Evolutionary conservation across 2,329 filamentous ascomycete genomes (phyloP).

Genomic region (Sporothrix globosa): DNA sequence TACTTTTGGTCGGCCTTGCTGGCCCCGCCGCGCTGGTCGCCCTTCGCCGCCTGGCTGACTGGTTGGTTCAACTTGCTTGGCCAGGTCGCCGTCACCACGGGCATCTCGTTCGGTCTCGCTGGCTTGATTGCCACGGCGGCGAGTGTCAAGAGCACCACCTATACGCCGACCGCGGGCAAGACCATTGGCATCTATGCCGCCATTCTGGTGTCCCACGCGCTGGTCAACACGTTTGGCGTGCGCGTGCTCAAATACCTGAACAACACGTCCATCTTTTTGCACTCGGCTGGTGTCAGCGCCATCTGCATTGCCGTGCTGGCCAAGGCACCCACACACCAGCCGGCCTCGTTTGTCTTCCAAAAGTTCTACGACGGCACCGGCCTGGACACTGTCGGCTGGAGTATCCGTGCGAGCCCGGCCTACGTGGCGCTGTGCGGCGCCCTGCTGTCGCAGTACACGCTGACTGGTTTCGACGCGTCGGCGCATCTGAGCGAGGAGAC

Average conservation of each 20-base stretch:
- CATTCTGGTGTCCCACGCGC: slow-evolving; percentile 56
- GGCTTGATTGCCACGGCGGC: slow-evolving; percentile 46
- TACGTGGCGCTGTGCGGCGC: slow-evolving; percentile 60
- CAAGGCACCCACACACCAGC: slow-evolving; percentile 60
- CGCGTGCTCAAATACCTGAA: slow-evolving; percentile 59
- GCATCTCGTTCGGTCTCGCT: slow-evolving; percentile 49
- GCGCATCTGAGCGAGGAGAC: slow-evolving; percentile 64
- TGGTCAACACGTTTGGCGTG: slow-evolving; percentile 62
- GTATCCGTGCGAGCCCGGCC: slow-evolving; percentile 54
- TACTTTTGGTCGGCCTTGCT: slow-evolving; percentile 65
- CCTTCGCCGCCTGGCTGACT: slow-evolving; percentile 48
- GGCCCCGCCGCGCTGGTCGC: slow-evolving; percentile 50
- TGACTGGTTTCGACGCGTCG: slow-evolving; percentile 56
- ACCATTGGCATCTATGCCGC: slow-evolving; percentile 65
- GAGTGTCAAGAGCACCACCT: slow-evolving; percentile 45
- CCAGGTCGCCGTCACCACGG: slow-evolving; percentile 49
- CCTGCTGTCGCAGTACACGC: slow-evolving; percentile 56
- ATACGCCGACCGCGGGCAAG: slow-evolving; percentile 49
- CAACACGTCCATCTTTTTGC: slow-evolving; percentile 59
- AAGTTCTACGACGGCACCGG: slow-evolving; percentile 59
- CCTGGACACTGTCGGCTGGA: slow-evolving; percentile 54
- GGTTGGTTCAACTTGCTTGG: slow-evolving; percentile 51
- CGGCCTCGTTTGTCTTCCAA: slow-evolving; percentile 59
- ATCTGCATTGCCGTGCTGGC: slow-evolving; percentile 60
- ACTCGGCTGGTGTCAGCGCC: slow-evolving; percentile 56